Base-by-base conservation (phyloP, 1,284 basidiomycete genomes). In the Trametes pubescens region DNA sequence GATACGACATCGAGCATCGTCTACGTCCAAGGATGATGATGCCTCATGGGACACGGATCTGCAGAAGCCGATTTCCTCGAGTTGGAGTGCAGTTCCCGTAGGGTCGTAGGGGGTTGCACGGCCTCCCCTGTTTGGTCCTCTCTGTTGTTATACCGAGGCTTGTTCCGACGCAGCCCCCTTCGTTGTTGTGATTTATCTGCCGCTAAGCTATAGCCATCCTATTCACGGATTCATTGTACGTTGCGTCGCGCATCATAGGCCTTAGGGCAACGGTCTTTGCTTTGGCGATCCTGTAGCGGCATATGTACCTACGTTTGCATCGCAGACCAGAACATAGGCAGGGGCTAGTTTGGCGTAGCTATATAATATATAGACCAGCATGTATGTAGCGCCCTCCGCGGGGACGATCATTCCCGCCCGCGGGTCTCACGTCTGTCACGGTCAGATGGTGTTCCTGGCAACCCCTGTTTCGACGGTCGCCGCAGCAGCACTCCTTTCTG, bases 1-100 rank as follows among this genome's bases (percentile, higher is more conserved):
- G 32, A 56, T 64, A 38, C 65, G 62, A 62, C 59, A 51, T 35
- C 60, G 34, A 44, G 37, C 60, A n/a, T 49, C 53, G 26, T 48
- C 60, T 1, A n/a, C 49, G 16, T 51, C 49, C 16, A 61, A 37
- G 38, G 53, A 56, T 14, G 60, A 43, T 11, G 53, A 44, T 8
- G 18, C 18, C 26, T 37, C 47, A 3, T 49, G 53, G 47, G 54
- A 51, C 22, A 13, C 29, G 37, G 37, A 55, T 9, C 35, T 56
- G 38, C 60, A 56, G 40, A 56, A 55, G 16, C 52, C 51, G 35
- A 16, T 55, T 1, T 38, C 52, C 4, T 51, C 60, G 3, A 51
- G 37, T 38, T 56, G 60, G 60, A 56, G 38, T 32, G 37, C 40
- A 14, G 60, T 61, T 9, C 60, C 60, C 7, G 60, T 61, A 4